Evolutionary conservation across 805 yeast species (phyloP), one percentile per base, ranked within the genome.

Genomic region (Jamesozyma gamospora): DNA sequence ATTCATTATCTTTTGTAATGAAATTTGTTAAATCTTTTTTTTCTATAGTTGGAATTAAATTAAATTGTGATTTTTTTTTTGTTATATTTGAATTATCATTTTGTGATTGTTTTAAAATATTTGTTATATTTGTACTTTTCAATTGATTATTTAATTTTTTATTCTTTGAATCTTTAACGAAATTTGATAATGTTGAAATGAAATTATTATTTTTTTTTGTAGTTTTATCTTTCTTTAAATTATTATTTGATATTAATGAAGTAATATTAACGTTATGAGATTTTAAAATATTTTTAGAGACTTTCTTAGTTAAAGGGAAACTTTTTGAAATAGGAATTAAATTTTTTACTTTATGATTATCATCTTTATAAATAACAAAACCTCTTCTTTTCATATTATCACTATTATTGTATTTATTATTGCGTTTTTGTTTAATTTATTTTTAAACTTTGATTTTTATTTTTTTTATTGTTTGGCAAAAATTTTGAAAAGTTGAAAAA

Each of bases 351-450:
- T 25, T 28, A 28, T 28, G 21, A 9, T 24, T 21, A 28, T 28
- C 28, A 34, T 26, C 38, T 15, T 21, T 25, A 21, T 31, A 36
- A 17, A 17, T 32, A 4, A 37, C 40, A 28, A 32, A 37, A 3
- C 36, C 40, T 19, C 36, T 37, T 19, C 36, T 25, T 26, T 19
- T 26, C 36, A 37, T 37, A 5, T 12, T 15, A 4, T 3, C 6
- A 14, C 19, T 31, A 9, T 11, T 16, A 8, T 31, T 31, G 3
- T 17, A n/a, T 31, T 31, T 17, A 16, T 24, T 9, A 4, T 31
- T 12, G 19, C 8, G n/a, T 27, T 6, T 12, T 27, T 27, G 33
- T 31, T 8, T 11, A 7, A 24, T 7, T 21, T 25, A 17, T 4
- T 3, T 6, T 28, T 13, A 9, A 28, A 19, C 8, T 17, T 8